Conservation (phyloP, 768 basidiomycete species). For the Hemileccinum impolitum region DNA sequence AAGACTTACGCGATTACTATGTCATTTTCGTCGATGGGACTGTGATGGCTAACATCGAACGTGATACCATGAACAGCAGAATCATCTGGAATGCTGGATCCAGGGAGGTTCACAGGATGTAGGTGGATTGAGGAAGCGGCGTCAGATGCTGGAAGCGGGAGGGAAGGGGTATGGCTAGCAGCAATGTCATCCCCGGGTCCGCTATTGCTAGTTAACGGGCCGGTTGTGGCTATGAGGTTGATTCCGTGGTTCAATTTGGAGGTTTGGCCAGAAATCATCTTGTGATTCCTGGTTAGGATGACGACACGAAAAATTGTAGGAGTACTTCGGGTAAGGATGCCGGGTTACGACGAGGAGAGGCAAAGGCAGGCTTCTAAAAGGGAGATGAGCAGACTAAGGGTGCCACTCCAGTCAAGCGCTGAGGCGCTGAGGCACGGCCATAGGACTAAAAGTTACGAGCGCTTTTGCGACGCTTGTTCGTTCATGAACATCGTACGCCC, state of each 20-base stretch:
- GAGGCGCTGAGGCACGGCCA: conserved; percentile 3
- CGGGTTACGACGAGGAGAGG: not conserved
- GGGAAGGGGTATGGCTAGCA: not conserved
- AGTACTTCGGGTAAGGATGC: no score
- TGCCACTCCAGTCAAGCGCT: not conserved
- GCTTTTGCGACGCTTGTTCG: not conserved
- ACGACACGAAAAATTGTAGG: not conserved
- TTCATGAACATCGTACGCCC: not conserved
- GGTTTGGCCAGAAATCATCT: not conserved
- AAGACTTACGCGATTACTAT: conserved; percentile 19
- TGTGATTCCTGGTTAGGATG: not conserved
- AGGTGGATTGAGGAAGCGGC: not conserved
- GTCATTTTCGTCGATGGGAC: conserved; percentile 1
- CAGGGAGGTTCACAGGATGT: not conserved
- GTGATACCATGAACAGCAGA: not conserved
- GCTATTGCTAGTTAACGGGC: not conserved
- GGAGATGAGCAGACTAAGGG: not conserved
- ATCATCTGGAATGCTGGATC: not conserved
- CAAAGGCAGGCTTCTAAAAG: not conserved
- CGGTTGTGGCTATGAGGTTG: not conserved
- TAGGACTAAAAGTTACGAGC: not conserved
- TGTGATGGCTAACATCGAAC: not conserved
- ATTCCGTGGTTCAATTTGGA: not conserved
- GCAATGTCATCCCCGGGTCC: not conserved
- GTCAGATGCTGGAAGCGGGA: not conserved